A percentile compares a stretch with the other conserved stretches of the same genome.
Evolutionary conservation across 352 stramenopile genomes (phyloP).

Genomic region (Phytopythium aichiense): DNA sequence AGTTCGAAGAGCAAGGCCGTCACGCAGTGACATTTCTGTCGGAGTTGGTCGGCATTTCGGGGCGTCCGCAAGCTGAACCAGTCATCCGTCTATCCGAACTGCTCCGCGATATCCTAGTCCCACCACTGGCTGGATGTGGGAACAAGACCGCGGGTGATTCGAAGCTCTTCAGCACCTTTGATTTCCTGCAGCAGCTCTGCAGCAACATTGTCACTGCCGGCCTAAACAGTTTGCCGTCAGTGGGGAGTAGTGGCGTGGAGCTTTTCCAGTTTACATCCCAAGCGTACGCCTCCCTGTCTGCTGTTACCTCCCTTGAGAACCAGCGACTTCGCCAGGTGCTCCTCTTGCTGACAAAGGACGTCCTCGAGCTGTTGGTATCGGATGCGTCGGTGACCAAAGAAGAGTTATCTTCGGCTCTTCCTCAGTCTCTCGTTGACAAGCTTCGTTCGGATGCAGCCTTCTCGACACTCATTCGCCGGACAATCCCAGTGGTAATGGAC

Average conservation of each 20-base stretch:
- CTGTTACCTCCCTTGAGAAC: not conserved
- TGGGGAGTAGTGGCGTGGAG: not conserved
- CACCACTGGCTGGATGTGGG: not conserved
- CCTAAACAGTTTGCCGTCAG: not conserved
- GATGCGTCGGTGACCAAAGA: not conserved
- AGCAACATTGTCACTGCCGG: no score
- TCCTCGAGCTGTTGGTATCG: slow-evolving; percentile 15
- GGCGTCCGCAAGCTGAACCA: not conserved
- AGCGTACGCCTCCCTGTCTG: not conserved
- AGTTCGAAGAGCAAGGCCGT: slow-evolving; percentile 23
- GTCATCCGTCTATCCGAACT: not conserved
- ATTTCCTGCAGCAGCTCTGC: not conserved
- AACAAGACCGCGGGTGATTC: not conserved
- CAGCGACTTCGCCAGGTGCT: slow-evolving; percentile 22
- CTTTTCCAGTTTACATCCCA: slow-evolving; percentile 3
- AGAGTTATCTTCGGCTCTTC: not conserved
- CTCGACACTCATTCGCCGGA: not conserved
- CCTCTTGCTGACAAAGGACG: slow-evolving; percentile 25
- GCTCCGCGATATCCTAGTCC: not conserved
- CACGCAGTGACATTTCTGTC: slow-evolving; percentile 23
- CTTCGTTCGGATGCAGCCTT: not conserved
- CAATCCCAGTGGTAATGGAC: no score
- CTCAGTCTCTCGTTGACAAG: not conserved
- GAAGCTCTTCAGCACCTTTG: not conserved
- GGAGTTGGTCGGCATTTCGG: slow-evolving; percentile 6